Evolutionary conservation across 805 yeast genomes (phyloP), one percentile per base, ranked within the genome.

Genomic region (Geotrichum ghanense): DNA sequence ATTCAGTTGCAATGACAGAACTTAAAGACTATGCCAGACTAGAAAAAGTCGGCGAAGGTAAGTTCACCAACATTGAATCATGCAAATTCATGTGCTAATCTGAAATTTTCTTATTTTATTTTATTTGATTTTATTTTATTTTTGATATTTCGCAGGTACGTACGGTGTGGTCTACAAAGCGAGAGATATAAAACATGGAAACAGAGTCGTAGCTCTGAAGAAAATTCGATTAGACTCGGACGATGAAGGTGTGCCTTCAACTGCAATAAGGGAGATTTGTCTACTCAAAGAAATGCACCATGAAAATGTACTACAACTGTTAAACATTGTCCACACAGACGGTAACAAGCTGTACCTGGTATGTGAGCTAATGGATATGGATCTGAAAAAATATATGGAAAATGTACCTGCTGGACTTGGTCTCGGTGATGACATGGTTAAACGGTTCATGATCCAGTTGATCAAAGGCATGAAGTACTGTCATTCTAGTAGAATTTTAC

Each of bases 141-240:
- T n/a, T n/a, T n/a, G n/a, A n/a, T 22, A 22, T 3, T 34, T 26
- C 41, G 14, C 45, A 71, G 87, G 95, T 51, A 90, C 98, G 2
- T 90, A 92, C 63, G 98, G 98, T 45, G 97, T 94, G 25, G 98
- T 92, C 9, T 92, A 92, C 68, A 92, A 90, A 64, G 98, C 98
- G 1, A 71, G 88, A 45, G 97, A 90, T 61, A 78, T 80, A 42
- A 81, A 78, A 54, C 88, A 90, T 62, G 84, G 88, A 55, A 90
- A 90, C 67, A 76, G 96, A n/a, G 78, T 88, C 41, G 98, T 92
- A 31, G 98, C 98, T 0, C 70, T 92, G 56, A 92, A 92, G 65
- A 94, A 92, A 67, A 94, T 92, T 63, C 78, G 97, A 49, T 69
- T 92, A 45, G 98, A 92, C 63, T 86, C 95, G 19, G 98, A 92